Percentiles rank a stretch among this genome's conserved stretches.
Evolutionary conservation across 306 rosid species (phyloP).

Genomic region (Ormosia semicastrata): DNA sequence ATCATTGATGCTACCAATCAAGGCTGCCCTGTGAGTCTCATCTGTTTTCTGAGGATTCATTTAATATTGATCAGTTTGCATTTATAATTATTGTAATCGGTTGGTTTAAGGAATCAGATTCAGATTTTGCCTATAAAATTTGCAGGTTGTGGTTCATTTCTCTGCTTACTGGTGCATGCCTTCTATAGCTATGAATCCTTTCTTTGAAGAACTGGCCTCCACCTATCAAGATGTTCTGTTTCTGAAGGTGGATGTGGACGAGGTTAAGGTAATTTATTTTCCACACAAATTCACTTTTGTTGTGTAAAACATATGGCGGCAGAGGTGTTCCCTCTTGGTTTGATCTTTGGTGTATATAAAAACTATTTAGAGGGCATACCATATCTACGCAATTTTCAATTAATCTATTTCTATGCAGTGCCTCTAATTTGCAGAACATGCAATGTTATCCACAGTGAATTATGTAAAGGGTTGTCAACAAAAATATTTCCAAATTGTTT

Average conservation of each 20-base stretch:
- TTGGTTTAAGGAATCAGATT: constrained; percentile 7
- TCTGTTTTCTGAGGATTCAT: neutral
- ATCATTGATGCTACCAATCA: constrained; percentile 33
- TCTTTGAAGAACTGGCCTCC: constrained; percentile 43
- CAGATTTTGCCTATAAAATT: neutral
- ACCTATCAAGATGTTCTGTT: constrained; percentile 30
- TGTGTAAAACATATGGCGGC: neutral
- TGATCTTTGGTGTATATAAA: neutral
- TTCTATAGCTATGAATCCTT: constrained; percentile 42
- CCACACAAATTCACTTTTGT: neutral
- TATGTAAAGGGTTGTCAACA: neutral
- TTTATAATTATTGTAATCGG: neutral
- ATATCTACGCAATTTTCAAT: neutral
- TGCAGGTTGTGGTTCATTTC: constrained; percentile 54
- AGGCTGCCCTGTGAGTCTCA: constrained; percentile 36
- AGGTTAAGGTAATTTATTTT: constrained; percentile 42
- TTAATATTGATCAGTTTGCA: neutral
- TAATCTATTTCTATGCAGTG: neutral
- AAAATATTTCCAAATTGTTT: constrained; percentile 3
- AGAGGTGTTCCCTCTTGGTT: neutral
- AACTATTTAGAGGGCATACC: neutral
- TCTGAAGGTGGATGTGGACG: constrained; percentile 51
- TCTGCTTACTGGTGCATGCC: constrained; percentile 56
- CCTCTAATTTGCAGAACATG: constrained; percentile 21
- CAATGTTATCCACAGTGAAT: neutral